phyloP scores from a whole-genome alignment of 768 basidiomycete species.

The Kondoa subrosea region DNA sequence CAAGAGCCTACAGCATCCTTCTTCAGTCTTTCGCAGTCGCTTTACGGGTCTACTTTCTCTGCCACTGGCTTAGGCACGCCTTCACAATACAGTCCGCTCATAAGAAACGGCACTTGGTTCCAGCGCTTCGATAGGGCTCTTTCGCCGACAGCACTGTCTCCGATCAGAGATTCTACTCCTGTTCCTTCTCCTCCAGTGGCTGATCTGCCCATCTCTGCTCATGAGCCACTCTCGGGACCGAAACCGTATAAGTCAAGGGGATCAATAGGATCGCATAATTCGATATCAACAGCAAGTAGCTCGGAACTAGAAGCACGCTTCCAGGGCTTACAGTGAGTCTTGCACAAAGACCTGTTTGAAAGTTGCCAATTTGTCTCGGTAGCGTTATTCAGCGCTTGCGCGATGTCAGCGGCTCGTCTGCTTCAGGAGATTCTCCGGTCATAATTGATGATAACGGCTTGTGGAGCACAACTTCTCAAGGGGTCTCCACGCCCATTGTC shows the following conservation, averaged over 20 bases:
- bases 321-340: neutral
- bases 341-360: neutral
- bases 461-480: neutral
- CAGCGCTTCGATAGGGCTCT: neutral
- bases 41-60: slow-evolving; percentile 4
- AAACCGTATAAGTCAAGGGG: neutral
- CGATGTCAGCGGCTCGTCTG: neutral
- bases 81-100: neutral
- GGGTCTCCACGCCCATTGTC: neutral
- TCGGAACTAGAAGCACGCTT: slow-evolving; percentile 1
- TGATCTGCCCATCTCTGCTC: no score
- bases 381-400: neutral
- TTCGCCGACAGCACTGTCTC: neutral
- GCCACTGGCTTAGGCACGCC: neutral
- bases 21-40: neutral
- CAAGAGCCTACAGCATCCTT: neutral
- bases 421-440: neutral
- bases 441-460: neutral
- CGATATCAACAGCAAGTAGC: neutral
- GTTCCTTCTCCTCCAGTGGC: neutral
- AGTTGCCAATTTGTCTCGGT: neutral
- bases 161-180: slow-evolving; percentile 4
- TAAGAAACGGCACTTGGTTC: neutral
- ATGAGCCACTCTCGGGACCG: neutral
- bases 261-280: neutral